Conservation (phyloP, 768 basidiomycete species). For the Coprinopsis sp. region DNA sequence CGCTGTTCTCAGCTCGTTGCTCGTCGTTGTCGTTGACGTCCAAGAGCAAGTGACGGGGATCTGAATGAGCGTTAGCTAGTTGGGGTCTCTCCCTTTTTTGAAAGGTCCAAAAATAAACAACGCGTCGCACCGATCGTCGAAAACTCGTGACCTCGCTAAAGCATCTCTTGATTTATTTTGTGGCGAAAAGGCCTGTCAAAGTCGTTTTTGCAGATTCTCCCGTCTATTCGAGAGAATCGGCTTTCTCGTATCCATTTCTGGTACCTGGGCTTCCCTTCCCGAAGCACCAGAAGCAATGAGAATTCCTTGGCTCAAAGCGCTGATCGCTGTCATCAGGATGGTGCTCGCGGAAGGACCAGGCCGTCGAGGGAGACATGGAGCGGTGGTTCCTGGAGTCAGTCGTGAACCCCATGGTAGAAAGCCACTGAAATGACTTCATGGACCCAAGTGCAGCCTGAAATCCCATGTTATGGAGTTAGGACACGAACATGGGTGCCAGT, state of each 20-base stretch:
- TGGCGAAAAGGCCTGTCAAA: not conserved
- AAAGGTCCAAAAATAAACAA: not conserved
- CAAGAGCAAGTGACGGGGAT: not conserved
- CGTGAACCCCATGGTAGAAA: too few relatives aligned
- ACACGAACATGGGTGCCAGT: too few relatives aligned
- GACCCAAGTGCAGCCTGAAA: too few relatives aligned
- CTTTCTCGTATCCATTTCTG: constrained; percentile 2
- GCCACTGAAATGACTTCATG: too few relatives aligned
- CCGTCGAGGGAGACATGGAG: too few relatives aligned
- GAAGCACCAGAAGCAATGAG: too few relatives aligned
- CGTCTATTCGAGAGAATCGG: constrained; percentile 7
- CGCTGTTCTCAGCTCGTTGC: not conserved
- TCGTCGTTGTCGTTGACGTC: constrained; percentile 4
- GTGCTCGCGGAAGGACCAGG: not conserved
- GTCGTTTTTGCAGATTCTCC: constrained; percentile 2
- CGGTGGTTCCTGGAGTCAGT: too few relatives aligned
- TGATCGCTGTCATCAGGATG: not conserved
- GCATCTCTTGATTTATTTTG: not conserved
- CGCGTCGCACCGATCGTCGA: not conserved
- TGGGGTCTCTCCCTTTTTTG: not conserved
- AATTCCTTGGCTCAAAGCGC: too few relatives aligned
- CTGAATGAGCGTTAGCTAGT: not conserved
- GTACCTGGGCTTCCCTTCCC: not conserved
- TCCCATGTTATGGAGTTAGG: too few relatives aligned
- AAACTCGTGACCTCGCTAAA: not conserved